Conservation (phyloP, 1,284 basidiomycete species). For the Ceratorhiza oryzae-sativae region DNA sequence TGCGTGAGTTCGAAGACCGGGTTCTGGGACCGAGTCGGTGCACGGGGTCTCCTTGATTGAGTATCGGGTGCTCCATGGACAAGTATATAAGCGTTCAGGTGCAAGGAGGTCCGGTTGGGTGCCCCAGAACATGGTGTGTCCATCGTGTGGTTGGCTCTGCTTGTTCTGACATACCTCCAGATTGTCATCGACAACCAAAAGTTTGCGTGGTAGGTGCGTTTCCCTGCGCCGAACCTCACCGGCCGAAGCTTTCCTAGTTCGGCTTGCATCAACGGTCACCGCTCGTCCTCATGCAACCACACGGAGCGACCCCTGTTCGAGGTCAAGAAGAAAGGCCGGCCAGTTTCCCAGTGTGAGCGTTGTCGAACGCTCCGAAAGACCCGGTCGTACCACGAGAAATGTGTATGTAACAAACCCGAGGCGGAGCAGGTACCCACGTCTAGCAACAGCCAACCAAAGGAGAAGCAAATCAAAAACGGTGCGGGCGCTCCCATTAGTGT, state of each 20-base stretch:
- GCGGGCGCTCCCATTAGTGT: too few relatives aligned
- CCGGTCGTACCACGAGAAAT: slow-evolving; percentile 42
- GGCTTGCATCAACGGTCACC: slow-evolving; percentile 45
- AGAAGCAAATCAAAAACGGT: too few relatives aligned
- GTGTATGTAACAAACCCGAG: slow-evolving; percentile 35
- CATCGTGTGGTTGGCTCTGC: too few relatives aligned
- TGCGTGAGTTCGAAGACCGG: too few relatives aligned
- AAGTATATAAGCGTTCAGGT: too few relatives aligned
- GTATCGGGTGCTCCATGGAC: too few relatives aligned
- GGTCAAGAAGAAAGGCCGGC: slow-evolving; percentile 44
- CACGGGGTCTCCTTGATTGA: too few relatives aligned
- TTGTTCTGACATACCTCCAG: slow-evolving; percentile 3
- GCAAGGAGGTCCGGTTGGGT: too few relatives aligned
- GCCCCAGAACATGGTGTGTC: too few relatives aligned
- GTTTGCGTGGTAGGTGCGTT: slow-evolving; percentile 42
- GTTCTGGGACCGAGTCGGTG: too few relatives aligned
- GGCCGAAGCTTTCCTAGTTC: slow-evolving; percentile 38
- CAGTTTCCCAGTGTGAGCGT: slow-evolving; percentile 43
- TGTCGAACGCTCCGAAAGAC: slow-evolving; percentile 43
- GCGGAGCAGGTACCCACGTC: slow-evolving; percentile 10
- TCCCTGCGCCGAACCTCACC: background rate
- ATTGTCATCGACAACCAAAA: slow-evolving; percentile 42
- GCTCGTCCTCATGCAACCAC: slow-evolving; percentile 44
- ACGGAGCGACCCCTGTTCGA: slow-evolving; percentile 44
- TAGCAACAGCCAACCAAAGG: slow-evolving; percentile 5